Base-by-base conservation (phyloP, 495 filamentous ascomycete genomes). In the Patellaria atrata region DNA sequence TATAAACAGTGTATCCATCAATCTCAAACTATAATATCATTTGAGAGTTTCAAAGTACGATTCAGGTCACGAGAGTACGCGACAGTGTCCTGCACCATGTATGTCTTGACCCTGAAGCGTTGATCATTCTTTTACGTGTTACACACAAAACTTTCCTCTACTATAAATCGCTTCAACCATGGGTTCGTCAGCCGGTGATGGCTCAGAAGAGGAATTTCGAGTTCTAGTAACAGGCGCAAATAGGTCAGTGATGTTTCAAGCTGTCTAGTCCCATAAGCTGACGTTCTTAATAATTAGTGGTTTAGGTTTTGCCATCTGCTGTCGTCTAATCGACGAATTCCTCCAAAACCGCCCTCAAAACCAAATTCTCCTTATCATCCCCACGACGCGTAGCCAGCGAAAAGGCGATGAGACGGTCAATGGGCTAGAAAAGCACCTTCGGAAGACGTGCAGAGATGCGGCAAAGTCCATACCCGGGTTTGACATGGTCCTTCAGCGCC, bases 321-420 rank as follows among this genome's bases (percentile, higher is more conserved):
- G 74, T 40, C 85, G 91, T 38, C 67, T 96, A 12, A 85, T 87
- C 41, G 77, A 92, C 61, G 85, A 94, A 51, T 96, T 93, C 68
- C 69, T 92, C 37, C 56, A 55, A 31, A 70, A 70, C 8, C 73
- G 71, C 35, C 68, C 77, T 16, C 56, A 67, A 16, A 60, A 65
- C 18, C 62, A 77, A 34, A 71, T 70, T 45, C 64, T 82, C 22
- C 57, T 73, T 44, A 59, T 82, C 20, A 72, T 83, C 46, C 57
- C 73, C 22, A 77, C 75, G 3, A 79, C 79, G 11, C 73, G 77
- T 30, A 64, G 65, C 38, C 44, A 54, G 16, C 48, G 55, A 19
- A 84, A 84, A 53, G 68, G 68, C 27, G 62, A 63, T 15, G 63
- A 65, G 25, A 79, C 79, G 7, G 55, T 77, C 36, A 41, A 52